Conservation (phyloP, 352 stramenopile genomes). For the Phytophthora melonis region DNA sequence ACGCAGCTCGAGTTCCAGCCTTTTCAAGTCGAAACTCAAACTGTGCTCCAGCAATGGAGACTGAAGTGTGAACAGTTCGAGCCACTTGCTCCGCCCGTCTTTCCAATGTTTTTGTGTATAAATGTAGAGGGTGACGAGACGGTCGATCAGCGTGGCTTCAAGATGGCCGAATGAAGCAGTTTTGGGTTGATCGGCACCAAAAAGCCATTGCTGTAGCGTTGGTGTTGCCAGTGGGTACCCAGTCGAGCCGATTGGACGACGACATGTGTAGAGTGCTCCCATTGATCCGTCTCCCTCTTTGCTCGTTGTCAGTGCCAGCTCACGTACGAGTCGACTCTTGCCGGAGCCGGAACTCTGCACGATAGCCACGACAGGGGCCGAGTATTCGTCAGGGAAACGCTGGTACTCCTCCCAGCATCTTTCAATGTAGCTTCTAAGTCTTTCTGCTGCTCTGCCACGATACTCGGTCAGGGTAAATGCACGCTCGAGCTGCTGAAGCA, state of each 20-base stretch:
- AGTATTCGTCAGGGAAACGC: background rate
- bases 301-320: background rate
- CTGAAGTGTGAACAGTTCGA: too few relatives aligned
- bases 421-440: background rate
- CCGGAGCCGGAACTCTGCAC: background rate
- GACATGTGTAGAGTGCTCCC: background rate
- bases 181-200: too few relatives aligned
- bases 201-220: background rate
- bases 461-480: background rate
- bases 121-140: background rate
- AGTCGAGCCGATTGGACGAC: background rate
- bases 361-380: background rate
- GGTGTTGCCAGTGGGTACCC: background rate
- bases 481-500: too few relatives aligned
- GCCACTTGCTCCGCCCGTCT: too few relatives aligned
- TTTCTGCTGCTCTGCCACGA: background rate
- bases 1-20: too few relatives aligned
- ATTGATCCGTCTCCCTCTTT: background rate
- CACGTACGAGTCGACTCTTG: background rate
- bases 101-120: background rate
- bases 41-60: too few relatives aligned
- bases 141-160: too few relatives aligned
- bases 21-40: too few relatives aligned
- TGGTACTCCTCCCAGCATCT: background rate
- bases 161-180: too few relatives aligned